Conservation (phyloP, 202 grass and related monocot species). For the Carex sylvatica region DNA sequence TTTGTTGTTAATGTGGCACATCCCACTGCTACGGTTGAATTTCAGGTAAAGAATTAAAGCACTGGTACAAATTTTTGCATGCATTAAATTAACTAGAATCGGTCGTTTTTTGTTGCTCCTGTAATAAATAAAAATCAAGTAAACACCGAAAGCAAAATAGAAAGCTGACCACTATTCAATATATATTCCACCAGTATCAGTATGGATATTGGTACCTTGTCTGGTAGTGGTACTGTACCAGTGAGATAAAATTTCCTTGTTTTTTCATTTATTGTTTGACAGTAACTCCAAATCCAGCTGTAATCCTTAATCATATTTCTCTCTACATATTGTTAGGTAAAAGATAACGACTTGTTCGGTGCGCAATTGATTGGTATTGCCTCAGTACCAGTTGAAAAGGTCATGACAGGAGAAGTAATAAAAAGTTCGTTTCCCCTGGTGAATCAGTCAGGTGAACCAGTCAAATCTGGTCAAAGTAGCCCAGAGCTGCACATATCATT, state of each 20-base stretch:
- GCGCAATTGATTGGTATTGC: conserved; percentile 84
- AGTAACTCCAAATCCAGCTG: not conserved
- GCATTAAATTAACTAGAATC: not conserved
- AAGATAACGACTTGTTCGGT: conserved; percentile 91
- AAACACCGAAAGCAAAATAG: not conserved
- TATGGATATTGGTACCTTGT: not conserved
- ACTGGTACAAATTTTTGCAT: not conserved
- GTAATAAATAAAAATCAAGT: not conserved
- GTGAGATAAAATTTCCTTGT: not conserved
- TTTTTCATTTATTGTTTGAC: not conserved
- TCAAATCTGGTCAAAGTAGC: conserved; percentile 36
- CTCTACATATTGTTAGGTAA: conserved; percentile 59
- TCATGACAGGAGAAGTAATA: conserved; percentile 39
- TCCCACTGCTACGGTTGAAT: conserved; percentile 61
- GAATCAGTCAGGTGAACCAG: conserved; percentile 47
- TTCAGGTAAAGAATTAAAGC: conserved; percentile 39
- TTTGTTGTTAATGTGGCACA: conserved; percentile 88
- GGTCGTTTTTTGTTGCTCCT: not conserved
- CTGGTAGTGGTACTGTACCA: not conserved
- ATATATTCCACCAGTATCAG: not conserved
- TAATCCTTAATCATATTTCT: not conserved
- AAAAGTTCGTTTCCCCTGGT: conserved; percentile 73
- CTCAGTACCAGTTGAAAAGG: conserved; percentile 61
- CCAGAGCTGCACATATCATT: conserved; percentile 69
- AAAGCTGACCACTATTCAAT: no score